phyloP scores from a whole-genome alignment of 768 basidiomycete species.

The Rhizopogon roseolus region DNA sequence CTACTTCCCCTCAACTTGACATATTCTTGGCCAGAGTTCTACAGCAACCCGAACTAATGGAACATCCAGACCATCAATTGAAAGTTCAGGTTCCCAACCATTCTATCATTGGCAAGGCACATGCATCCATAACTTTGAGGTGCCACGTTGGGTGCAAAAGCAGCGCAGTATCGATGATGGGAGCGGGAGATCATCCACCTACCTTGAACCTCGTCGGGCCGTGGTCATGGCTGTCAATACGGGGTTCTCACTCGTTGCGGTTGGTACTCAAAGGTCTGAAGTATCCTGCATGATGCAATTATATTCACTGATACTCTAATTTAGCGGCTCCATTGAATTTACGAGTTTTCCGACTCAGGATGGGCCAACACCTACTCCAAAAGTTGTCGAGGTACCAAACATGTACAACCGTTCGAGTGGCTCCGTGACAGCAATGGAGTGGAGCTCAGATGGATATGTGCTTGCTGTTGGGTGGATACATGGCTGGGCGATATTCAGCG shows the following conservation, averaged over 20 bases:
- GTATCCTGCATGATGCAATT: constrained; percentile 2
- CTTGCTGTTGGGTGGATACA: constrained; percentile 87
- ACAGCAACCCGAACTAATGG: constrained; percentile 12
- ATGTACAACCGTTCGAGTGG: constrained; percentile 56
- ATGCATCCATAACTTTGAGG: constrained; percentile 72
- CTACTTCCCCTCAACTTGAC: background rate
- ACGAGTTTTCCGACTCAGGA: constrained; percentile 65
- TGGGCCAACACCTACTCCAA: constrained; percentile 52
- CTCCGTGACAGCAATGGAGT: constrained; percentile 65
- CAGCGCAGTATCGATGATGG: constrained; percentile 52
- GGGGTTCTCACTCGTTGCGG: constrained; percentile 77
- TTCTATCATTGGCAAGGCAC: constrained; percentile 62
- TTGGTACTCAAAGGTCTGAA: constrained; percentile 66
- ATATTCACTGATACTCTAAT: background rate
- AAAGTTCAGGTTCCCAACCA: constrained; percentile 7
- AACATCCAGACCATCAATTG: constrained; percentile 2
- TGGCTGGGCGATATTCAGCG: constrained; percentile 90
- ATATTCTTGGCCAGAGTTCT: background rate
- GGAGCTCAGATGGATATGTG: constrained; percentile 96
- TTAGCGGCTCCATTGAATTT: constrained; percentile 63
- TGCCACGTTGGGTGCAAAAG: constrained; percentile 79
- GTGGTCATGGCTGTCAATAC: constrained; percentile 65
- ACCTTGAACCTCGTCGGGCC: constrained; percentile 64
- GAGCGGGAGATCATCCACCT: constrained; percentile 30
- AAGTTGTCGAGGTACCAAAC: constrained; percentile 59